Base-by-base conservation (phyloP, 2,329 filamentous ascomycete genomes). In the Pseudocercospora musae region DNA sequence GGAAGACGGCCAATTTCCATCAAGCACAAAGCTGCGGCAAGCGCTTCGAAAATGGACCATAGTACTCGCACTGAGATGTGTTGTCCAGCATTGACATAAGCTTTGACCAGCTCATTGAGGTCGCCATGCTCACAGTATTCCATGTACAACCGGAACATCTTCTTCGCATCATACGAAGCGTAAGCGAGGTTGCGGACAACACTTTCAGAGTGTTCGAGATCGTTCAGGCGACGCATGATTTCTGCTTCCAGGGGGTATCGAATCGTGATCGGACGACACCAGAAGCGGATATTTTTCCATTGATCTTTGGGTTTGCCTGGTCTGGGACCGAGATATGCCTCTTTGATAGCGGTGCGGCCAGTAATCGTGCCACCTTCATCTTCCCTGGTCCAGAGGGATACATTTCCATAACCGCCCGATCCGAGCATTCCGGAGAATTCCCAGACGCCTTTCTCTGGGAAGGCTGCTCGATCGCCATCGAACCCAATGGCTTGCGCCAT, bases 11-110 rank as follows among this genome's bases (percentile, higher is more conserved):
- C 61, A 13, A 37, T 40, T n/a, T 59, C 50, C 52, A 58, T 54
- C 11, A 64, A 18, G 33, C 44, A 55, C 15, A 64, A 23, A 2
- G 53, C 58, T 21, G 48, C 15, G 13, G 49, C 27, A 21, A 64
- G 53, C 4, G 52, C 31, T 31, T 60, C 42, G 25, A 64, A 64
- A 10, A 64, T 58, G 3, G 33, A 54, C 62, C 62, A 64, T 2
- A 59, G 15, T 4, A 58, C 42, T 18, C 62, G 23, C 20, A 40
- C 58, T 8, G 62, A 54, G 15, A 64, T 54, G 10, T 21, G n/a
- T n/a, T 20, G 20, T 15, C 40, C n/a, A 9, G 15, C 10, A 11
- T 31, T 20, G n/a, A 8, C 20, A n/a, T 59, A 44, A 8, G 21
- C 53, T 11, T 53, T 8, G 6, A 59, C 3, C 7, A 54, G 33